Base-by-base conservation (phyloP, 2,329 filamentous ascomycete genomes). In the Xylogone sp. region DNA sequence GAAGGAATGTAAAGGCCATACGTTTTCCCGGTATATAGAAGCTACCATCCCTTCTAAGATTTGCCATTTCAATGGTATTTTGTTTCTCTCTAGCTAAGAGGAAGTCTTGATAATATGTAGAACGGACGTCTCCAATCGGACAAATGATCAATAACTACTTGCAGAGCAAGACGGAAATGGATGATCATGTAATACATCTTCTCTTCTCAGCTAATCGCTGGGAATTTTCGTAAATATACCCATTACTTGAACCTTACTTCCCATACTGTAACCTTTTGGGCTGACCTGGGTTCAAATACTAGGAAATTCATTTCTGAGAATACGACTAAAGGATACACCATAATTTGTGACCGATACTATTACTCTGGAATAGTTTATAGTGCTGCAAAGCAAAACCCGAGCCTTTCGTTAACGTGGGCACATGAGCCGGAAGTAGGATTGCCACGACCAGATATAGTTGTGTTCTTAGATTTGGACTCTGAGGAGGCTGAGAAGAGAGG, bases 361-460 rank as follows among this genome's bases (percentile, higher is more conserved):
- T 93, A 96, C 74, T 94, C 88, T 19, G 94, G 94, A 49, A 88
- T 92, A 52, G 90, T 97, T 46, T 99, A 97, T 73, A 90, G 86
- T 21, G 90, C 90, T 0, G 93, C 94, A 3, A 97, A 97, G 67
- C 76, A 82, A 43, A 90, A 89, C 59, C 81, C 85, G 0, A 69
- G 75, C 2, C 77, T 97, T 12, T 74, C 79, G 0, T 75, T 97
- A 0, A 71, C 79, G 0, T 99, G 94, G 92, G 91, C 90, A 7
- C 84, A 89, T 59, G 79, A 84, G 16, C 90, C 92, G 1, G 94
- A 97, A 62, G 79, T 89, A 13, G 93, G 93, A 0, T 78, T 99
- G 0, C 93, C 94, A 1, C 81, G 87, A 3, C 93, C 94, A 0
- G 94, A 99, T 71, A 67, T 92, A 9, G 90, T 93, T 10, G 69